Percentiles rank a stretch among this genome's conserved stretches.
Evolutionary conservation across 1,284 basidiomycete species (phyloP).

Genomic region (Gastroboletus turbinatus): DNA sequence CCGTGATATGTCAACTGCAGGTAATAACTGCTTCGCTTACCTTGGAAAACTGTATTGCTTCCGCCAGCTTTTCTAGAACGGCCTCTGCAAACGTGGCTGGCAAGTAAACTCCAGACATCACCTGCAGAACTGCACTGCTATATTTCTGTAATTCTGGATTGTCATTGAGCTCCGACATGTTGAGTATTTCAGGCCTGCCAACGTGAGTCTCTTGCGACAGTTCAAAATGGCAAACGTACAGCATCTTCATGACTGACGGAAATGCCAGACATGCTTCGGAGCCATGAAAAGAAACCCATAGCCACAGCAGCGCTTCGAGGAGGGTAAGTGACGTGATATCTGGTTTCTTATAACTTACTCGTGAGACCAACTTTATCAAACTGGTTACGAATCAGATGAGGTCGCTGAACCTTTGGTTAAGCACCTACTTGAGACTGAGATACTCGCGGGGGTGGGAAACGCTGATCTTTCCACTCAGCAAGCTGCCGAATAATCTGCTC

Average conservation of each 20-base stretch:
- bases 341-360: slow-evolving; percentile 43
- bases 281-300: slow-evolving; percentile 73
- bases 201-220: slow-evolving; percentile 6
- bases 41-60: slow-evolving; percentile 67
- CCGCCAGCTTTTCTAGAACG: slow-evolving; percentile 60
- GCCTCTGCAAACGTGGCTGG: slow-evolving; percentile 61
- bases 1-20: slow-evolving; percentile 5
- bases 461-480: slow-evolving; percentile 67
- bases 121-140: slow-evolving; percentile 72
- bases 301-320: slow-evolving; percentile 70
- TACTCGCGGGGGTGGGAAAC: slow-evolving; percentile 83
- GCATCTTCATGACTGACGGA: slow-evolving; percentile 72
- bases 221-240: slow-evolving; percentile 50
- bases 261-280: slow-evolving; percentile 67
- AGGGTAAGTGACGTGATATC: slow-evolving; percentile 13
- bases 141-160: slow-evolving; percentile 71
- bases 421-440: slow-evolving; percentile 63
- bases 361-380: slow-evolving; percentile 89
- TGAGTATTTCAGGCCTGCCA: slow-evolving; percentile 70
- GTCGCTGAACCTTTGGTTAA: not conserved
- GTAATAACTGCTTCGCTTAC: slow-evolving; percentile 38
- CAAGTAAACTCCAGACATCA: slow-evolving; percentile 68
- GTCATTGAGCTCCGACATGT: slow-evolving; percentile 81
- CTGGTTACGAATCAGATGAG: slow-evolving; percentile 33
- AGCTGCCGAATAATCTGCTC: slow-evolving; percentile 55